Evolutionary conservation across 2,329 filamentous ascomycete genomes (phyloP).

Genomic region (Shiraia bambusicola): DNA sequence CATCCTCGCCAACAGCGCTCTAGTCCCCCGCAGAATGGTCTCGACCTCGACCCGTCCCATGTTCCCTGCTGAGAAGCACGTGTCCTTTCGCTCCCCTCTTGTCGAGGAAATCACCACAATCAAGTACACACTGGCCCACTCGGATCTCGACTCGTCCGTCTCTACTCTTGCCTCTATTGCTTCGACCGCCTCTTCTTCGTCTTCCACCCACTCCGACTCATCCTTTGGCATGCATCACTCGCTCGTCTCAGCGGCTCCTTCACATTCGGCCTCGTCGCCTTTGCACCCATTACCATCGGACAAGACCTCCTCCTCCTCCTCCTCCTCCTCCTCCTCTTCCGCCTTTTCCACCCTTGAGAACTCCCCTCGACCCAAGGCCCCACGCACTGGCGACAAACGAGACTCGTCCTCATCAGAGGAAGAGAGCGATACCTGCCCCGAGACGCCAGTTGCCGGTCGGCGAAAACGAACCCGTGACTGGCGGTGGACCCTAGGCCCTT

Average conservation of each 20-base stretch:
- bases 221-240: conserved; percentile 20
- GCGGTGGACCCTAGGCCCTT: conserved; percentile 58
- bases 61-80: conserved; percentile 60
- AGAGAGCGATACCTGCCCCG: conserved; percentile 53
- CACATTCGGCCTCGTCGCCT: conserved; percentile 16
- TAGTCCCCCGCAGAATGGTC: conserved; percentile 44
- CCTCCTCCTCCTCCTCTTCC: conserved; percentile 4
- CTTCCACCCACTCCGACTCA: conserved; percentile 11
- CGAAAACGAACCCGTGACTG: conserved; percentile 57
- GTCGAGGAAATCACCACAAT: conserved; percentile 62
- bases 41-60: conserved; percentile 46
- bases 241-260: conserved; percentile 9
- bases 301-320: conserved; percentile 6
- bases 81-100: conserved; percentile 57
- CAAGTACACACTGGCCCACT: conserved; percentile 58
- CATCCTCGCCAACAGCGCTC: conserved; percentile 50
- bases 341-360: conserved; percentile 25
- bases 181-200: conserved; percentile 13
- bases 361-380: conserved; percentile 27
- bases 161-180: conserved; percentile 34
- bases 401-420: conserved; percentile 49
- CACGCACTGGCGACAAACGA: conserved; percentile 46
- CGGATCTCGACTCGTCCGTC: conserved; percentile 53
- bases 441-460: conserved; percentile 56
- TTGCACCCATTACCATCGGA: too few relatives aligned